phyloP scores from a whole-genome alignment of 2,329 filamentous ascomycete genomes.

The Diaporthe ilicicola region DNA sequence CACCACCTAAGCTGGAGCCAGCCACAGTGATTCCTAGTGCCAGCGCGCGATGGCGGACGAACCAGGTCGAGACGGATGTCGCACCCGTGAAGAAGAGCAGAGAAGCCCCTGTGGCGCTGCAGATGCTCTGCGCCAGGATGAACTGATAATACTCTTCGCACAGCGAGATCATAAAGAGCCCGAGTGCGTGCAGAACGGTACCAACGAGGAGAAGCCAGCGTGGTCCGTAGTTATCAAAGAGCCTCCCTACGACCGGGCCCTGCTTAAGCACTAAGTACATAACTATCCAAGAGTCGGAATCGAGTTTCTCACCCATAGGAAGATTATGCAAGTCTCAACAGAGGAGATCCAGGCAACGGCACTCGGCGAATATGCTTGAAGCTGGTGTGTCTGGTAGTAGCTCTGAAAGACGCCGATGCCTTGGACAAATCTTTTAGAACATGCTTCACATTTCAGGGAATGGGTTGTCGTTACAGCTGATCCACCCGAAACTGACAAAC shows the following conservation, averaged over 20 bases:
- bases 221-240: slow-evolving; percentile 67
- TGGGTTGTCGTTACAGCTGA: background rate
- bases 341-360: slow-evolving; percentile 61
- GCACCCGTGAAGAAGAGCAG: slow-evolving; percentile 29
- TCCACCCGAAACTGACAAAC: background rate
- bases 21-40: slow-evolving; percentile 39
- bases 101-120: slow-evolving; percentile 34
- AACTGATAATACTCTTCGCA: slow-evolving; percentile 35
- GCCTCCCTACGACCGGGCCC: slow-evolving; percentile 63
- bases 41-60: slow-evolving; percentile 36
- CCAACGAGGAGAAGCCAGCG: slow-evolving; percentile 56
- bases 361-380: slow-evolving; percentile 52
- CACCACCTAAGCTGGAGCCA: slow-evolving; percentile 40
- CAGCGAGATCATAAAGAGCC: slow-evolving; percentile 63
- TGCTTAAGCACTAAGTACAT: slow-evolving; percentile 33
- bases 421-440: background rate
- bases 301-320: slow-evolving; percentile 12
- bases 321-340: slow-evolving; percentile 49
- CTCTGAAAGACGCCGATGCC: slow-evolving; percentile 55
- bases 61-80: slow-evolving; percentile 34
- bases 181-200: slow-evolving; percentile 58
- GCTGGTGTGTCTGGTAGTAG: slow-evolving; percentile 54
- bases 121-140: slow-evolving; percentile 35
- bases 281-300: background rate
- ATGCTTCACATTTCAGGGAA: background rate